These are phyloP conservation scores for Camellia granthamiana DNA, from an alignment of 148 eudicot species.

Conservation along the genomic window DNA sequence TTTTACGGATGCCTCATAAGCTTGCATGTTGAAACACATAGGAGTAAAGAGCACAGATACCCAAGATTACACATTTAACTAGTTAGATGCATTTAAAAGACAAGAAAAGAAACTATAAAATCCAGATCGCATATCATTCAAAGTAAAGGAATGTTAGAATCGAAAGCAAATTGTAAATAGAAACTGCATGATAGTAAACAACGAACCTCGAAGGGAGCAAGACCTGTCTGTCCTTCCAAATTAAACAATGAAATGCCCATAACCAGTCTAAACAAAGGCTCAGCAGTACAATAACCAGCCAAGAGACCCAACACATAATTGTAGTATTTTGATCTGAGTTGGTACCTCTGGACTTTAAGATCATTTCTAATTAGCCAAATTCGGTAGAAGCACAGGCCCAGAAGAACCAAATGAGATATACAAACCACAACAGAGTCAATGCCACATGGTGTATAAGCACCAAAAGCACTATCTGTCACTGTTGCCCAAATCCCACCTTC, in stretches of 20 bases:
- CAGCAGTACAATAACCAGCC: constrained; percentile 46
- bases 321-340: constrained; percentile 39
- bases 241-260: constrained; percentile 45
- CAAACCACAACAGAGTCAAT: constrained; percentile 45
- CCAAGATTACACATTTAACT: no score
- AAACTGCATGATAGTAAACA: constrained; percentile 10
- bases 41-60: no score
- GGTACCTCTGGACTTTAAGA: constrained; percentile 33
- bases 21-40: no score
- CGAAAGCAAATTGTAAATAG: not conserved
- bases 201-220: constrained; percentile 58
- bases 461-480: constrained; percentile 47
- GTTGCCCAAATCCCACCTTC: constrained; percentile 50
- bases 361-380: constrained; percentile 38
- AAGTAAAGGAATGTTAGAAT: not conserved
- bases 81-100: not conserved
- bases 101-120: not conserved
- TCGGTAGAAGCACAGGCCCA: constrained; percentile 47
- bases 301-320: constrained; percentile 41
- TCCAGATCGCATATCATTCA: not conserved
- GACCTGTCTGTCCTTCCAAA: constrained; percentile 36
- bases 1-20: no score
- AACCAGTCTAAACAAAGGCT: constrained; percentile 50
- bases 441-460: constrained; percentile 61
- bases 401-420: constrained; percentile 49